phyloP scores from a whole-genome alignment of 108 stramenopile species.

The Aurantiochytrium sp. region DNA sequence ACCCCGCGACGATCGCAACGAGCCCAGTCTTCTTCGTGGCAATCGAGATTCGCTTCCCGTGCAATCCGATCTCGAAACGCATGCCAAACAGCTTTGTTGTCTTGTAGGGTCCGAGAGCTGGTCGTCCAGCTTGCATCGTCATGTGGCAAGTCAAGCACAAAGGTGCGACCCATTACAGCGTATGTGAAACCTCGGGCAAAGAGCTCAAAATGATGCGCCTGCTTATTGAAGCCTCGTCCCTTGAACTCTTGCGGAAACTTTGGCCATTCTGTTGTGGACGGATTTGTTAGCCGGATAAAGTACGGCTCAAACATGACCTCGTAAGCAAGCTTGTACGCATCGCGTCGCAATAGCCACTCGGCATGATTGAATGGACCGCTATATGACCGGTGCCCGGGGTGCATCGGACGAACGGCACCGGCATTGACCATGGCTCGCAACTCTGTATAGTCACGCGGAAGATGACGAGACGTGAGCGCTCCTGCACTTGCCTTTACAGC shows the following conservation, averaged over 20 bases:
- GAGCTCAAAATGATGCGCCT: not conserved
- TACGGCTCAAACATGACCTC: slow-evolving; percentile 20
- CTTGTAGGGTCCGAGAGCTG: not conserved
- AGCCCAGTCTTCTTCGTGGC: not conserved
- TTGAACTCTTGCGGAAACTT: not conserved
- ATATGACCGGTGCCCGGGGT: not conserved
- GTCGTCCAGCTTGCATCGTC: not conserved
- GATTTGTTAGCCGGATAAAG: not conserved
- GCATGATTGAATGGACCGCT: not conserved
- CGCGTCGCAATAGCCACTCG: not conserved
- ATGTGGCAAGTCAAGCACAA: not conserved
- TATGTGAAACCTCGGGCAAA: not conserved
- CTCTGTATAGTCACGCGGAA: not conserved
- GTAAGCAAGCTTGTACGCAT: not conserved
- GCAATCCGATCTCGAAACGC: not conserved
- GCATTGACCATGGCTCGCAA: not conserved
- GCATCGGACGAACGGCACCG: not conserved
- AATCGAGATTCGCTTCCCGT: not conserved
- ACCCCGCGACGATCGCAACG: not conserved
- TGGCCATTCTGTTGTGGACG: not conserved
- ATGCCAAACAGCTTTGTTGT: not conserved
- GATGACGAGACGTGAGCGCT: not conserved
- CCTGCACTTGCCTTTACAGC: not conserved
- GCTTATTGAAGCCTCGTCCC: slow-evolving; percentile 4
- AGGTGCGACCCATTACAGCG: not conserved